Base-by-base conservation (phyloP, 2,329 filamentous ascomycete genomes). In the Graphilbum sp. region DNA sequence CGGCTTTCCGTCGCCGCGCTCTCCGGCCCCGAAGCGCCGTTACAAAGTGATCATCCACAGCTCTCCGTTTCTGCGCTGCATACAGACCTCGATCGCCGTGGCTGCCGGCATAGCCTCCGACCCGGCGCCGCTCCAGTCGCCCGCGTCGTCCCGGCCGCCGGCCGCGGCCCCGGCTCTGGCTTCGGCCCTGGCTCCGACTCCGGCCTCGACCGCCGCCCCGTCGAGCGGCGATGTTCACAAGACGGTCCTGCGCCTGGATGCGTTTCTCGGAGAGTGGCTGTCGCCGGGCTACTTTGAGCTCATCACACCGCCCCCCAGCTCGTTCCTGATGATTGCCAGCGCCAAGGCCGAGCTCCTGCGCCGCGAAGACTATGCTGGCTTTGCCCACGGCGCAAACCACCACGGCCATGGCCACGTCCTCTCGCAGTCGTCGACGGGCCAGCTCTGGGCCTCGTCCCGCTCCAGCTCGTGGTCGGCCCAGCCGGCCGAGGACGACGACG, bases 201-300 rank as follows among this genome's bases (percentile, higher is more conserved):
- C 44, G 33, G 35, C 40, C 10, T 8, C 7, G 17, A 27, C 17
- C 13, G 39, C 18, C 21, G 17, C 8, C 5, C n/a, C n/a, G n/a
- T 8, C 7, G 17, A 27, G 16, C 13, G 39, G 17, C 21, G 17
- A 7, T 4, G 48, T 71, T 42, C 63, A 66, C 41, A 79, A 73
- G 45, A 62, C 72, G 3, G 66, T 76, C 10, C 60, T 98, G 35
- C 79, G 90, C 1, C 69, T 98, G 6, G 90, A 98, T 57, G 80
- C 87, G 0, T 95, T 92, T 52, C 67, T 98, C 0, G 88, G 90
- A 35, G 90, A 98, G 64, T 98, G 90, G 90, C 67, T 96, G 23
- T 83, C 81, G 2, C 84, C 86, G 1, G 79, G 87, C 52, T 98
- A 98, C 56, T 98, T 88, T 51, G 86, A 94, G 45, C 70, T 81